Conservation (phyloP, 176 grass and related monocot genomes). For the Musa acuminata region DNA sequence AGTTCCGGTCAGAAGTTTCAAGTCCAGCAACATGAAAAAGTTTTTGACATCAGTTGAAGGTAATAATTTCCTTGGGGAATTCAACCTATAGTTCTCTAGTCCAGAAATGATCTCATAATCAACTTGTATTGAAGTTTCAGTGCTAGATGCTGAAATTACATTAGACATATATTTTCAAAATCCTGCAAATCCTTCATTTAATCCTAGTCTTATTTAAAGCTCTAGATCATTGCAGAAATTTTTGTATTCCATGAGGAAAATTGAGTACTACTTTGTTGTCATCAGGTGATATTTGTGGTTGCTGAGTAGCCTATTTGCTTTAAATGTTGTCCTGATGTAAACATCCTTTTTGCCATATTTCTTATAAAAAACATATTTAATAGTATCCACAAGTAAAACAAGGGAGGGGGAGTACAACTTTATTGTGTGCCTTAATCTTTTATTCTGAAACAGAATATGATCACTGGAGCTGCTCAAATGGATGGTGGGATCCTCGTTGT, state of each 20-base stretch:
- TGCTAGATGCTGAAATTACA: not conserved
- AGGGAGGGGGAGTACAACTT: not conserved
- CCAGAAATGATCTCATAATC: not conserved
- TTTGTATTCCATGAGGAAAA: not conserved
- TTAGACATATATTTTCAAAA: not conserved
- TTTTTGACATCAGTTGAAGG: too few species aligned
- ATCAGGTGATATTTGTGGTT: too few species aligned
- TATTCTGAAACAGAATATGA: constrained; percentile 70
- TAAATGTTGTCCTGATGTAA: too few species aligned
- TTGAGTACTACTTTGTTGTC: not conserved
- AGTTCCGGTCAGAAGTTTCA: not conserved
- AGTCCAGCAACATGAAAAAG: not conserved
- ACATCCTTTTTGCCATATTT: not conserved
- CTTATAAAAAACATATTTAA: not conserved
- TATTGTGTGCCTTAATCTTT: not conserved
- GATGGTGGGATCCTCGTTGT: constrained; percentile 97
- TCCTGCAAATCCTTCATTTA: not conserved
- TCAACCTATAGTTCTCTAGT: not conserved
- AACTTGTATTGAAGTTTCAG: not conserved
- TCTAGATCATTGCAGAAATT: not conserved
- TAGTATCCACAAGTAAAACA: not conserved
- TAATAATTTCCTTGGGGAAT: not conserved
- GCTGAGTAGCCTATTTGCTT: not conserved
- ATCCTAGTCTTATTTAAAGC: not conserved
- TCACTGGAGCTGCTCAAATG: constrained; percentile 99